These are phyloP conservation scores for Onygena corvina DNA, from an alignment of 2,329 filamentous ascomycete species.

Conservation along the genomic window DNA sequence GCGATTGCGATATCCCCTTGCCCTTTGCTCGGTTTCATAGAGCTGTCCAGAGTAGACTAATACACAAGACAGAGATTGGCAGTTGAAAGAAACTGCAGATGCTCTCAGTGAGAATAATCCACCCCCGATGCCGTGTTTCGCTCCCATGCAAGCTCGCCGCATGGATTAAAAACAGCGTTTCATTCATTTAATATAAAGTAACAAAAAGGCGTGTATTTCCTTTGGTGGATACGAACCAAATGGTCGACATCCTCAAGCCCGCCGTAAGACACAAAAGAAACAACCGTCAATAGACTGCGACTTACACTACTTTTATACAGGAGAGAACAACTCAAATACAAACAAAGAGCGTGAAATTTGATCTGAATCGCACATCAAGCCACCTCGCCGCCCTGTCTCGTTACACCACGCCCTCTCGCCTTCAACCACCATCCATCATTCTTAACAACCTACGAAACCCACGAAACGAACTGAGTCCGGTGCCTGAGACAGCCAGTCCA, in stretches of 20 bases:
- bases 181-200: too few species aligned
- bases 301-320: neutral
- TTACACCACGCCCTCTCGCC: constrained; percentile 1
- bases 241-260: too few species aligned
- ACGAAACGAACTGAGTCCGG: neutral
- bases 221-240: too few species aligned
- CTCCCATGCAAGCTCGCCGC: neutral
- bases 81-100: neutral
- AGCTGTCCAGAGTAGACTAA: neutral
- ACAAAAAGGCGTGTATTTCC: too few species aligned
- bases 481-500: neutral
- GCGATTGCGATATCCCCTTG: too few species aligned
- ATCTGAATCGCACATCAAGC: neutral
- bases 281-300: too few species aligned
- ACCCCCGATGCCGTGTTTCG: neutral
- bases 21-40: neutral
- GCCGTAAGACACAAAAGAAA: too few species aligned
- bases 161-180: neutral
- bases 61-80: neutral
- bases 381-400: neutral
- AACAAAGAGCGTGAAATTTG: neutral
- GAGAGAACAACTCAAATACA: neutral
- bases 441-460: neutral
- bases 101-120: neutral
- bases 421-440: neutral